Conservation (phyloP, 2,329 filamentous ascomycete species). For the Purpureocillium lavendulum region DNA sequence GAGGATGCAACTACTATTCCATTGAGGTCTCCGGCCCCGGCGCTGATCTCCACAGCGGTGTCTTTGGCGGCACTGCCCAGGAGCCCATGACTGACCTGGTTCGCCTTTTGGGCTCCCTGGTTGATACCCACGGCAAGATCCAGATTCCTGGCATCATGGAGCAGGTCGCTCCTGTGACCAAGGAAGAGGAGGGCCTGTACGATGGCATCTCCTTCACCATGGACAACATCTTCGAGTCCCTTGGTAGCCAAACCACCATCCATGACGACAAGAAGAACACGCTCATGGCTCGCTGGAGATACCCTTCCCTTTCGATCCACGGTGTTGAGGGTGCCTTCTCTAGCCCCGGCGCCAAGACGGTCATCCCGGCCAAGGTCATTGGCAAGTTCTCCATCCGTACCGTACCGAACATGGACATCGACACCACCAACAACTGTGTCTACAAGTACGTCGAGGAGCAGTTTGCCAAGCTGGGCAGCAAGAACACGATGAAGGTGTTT, state of each 20-base stretch:
- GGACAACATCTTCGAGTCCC: slow-evolving; percentile 85
- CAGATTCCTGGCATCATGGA: slow-evolving; percentile 89
- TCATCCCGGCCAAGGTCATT: slow-evolving; percentile 94
- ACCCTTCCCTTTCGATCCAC: slow-evolving; percentile 88
- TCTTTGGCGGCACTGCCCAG: slow-evolving; percentile 92
- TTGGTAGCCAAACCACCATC: slow-evolving; percentile 84
- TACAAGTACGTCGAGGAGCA: slow-evolving; percentile 75
- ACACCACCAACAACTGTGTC: slow-evolving; percentile 78
- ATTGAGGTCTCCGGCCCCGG: slow-evolving; percentile 84
- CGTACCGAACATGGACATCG: slow-evolving; percentile 94
- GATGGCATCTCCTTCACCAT: slow-evolving; percentile 88
- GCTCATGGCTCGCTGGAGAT: slow-evolving; percentile 93
- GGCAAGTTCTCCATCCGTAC: slow-evolving; percentile 98
- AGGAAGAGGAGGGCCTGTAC: slow-evolving; percentile 84
- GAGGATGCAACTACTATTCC: slow-evolving; percentile 97
- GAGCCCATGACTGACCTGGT: slow-evolving; percentile 98
- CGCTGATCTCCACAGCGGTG: slow-evolving; percentile 90
- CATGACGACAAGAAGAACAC: slow-evolving; percentile 83
- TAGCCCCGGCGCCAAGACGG: slow-evolving; percentile 89
- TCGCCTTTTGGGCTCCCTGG: slow-evolving; percentile 71
- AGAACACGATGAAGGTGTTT: slow-evolving; percentile 79
- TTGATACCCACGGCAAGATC: slow-evolving; percentile 88
- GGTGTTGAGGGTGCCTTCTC: slow-evolving; percentile 94
- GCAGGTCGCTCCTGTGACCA: slow-evolving; percentile 80
- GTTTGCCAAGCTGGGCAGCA: slow-evolving; percentile 80